Evolutionary conservation across 2,329 filamentous ascomycete genomes (phyloP).

Genomic region (Hypoxylon sp.): DNA sequence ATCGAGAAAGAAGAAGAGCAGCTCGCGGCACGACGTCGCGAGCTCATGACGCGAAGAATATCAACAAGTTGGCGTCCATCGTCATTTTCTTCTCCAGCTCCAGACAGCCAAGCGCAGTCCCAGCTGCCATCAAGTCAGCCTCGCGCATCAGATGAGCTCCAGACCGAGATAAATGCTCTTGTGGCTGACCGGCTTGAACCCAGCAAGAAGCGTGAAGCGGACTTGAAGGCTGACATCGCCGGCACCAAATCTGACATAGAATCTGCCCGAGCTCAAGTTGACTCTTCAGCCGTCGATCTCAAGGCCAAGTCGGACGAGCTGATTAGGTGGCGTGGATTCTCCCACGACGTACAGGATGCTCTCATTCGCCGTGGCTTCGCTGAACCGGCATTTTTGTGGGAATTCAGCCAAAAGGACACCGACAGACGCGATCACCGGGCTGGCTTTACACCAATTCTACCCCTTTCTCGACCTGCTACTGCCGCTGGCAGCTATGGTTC

Average conservation of each 20-base stretch:
- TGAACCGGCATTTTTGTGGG: slow-evolving; percentile 17
- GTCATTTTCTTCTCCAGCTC: neutral
- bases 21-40: slow-evolving; percentile 14
- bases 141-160: slow-evolving; percentile 4
- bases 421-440: slow-evolving; percentile 1
- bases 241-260: slow-evolving; percentile 7
- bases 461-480: neutral
- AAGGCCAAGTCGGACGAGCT: slow-evolving; percentile 18
- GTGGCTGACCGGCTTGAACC: slow-evolving; percentile 6
- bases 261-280: slow-evolving; percentile 1
- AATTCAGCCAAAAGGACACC: slow-evolving; percentile 12
- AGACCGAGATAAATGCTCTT: slow-evolving; percentile 6
- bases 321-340: slow-evolving; percentile 23
- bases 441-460: neutral
- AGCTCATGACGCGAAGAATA: slow-evolving; percentile 12
- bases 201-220: neutral
- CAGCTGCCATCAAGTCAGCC: neutral
- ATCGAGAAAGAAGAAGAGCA: slow-evolving; percentile 23
- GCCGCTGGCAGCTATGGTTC: neutral
- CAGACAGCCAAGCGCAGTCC: neutral
- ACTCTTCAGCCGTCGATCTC: slow-evolving; percentile 8
- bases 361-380: slow-evolving; percentile 20
- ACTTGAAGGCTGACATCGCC: slow-evolving; percentile 1
- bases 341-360: slow-evolving; percentile 20
- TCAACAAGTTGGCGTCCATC: slow-evolving; percentile 9